These are phyloP conservation scores for Diaporthe sp. DNA, from an alignment of 2,329 filamentous ascomycete species.

Conservation along the genomic window DNA sequence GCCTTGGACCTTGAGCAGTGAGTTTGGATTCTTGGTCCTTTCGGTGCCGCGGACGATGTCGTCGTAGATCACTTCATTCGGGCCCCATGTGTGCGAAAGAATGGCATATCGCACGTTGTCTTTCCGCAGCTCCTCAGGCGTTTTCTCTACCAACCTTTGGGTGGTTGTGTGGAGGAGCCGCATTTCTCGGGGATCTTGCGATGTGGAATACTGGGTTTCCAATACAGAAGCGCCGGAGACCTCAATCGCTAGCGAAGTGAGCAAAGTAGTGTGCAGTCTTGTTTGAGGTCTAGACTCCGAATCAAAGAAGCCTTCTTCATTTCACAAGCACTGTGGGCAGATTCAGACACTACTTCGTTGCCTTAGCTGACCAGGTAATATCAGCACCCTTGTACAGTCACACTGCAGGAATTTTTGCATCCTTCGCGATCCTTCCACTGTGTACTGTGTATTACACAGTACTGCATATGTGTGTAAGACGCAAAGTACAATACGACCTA, in stretches of 20 bases:
- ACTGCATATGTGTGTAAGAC: background rate
- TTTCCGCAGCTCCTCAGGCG: constrained; percentile 20
- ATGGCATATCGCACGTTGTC: constrained; percentile 21
- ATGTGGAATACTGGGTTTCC: background rate
- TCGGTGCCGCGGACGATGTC: constrained; percentile 19
- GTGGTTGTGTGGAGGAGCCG: constrained; percentile 24
- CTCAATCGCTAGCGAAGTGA: background rate
- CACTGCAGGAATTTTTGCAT: background rate
- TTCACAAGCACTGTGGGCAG: background rate
- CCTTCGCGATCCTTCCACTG: constrained; percentile 6
- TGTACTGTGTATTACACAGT: constrained; percentile 8
- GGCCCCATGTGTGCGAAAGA: constrained; percentile 13
- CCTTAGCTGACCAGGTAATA: background rate
- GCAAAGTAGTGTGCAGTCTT: background rate
- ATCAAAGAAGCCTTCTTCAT: background rate
- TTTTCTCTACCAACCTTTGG: constrained; percentile 23
- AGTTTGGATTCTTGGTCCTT: background rate
- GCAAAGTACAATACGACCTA: background rate
- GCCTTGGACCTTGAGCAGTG: constrained; percentile 22
- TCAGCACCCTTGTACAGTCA: background rate
- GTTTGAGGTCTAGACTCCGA: background rate
- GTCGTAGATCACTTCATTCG: constrained; percentile 1
- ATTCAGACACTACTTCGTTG: background rate
- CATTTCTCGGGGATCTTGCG: background rate
- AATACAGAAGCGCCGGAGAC: background rate